phyloP scores from a whole-genome alignment of 495 filamentous ascomycete species.

The Trypethelium eluteriae region DNA sequence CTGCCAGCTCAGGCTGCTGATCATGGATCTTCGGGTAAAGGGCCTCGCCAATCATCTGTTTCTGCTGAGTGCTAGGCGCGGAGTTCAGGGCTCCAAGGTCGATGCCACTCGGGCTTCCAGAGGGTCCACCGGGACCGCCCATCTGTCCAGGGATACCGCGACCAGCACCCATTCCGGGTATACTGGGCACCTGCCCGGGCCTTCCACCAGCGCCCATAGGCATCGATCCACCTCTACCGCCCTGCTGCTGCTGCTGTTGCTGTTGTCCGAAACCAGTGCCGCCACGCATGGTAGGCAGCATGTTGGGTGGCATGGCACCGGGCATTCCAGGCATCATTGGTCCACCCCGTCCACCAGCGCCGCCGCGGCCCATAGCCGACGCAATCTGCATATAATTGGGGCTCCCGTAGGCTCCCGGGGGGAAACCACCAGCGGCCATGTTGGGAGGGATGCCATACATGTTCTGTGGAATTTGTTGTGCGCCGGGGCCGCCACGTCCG shows the following conservation, averaged over 20 bases:
- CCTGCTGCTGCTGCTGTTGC: conserved; percentile 48
- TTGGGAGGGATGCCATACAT: conserved; percentile 63
- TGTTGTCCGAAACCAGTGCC: conserved; percentile 29
- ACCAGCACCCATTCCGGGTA: neutral
- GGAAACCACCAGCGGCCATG: conserved; percentile 59
- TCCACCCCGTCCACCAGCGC: conserved; percentile 53
- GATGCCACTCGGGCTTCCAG: conserved; percentile 27
- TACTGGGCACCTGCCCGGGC: conserved; percentile 34
- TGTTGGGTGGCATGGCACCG: conserved; percentile 50
- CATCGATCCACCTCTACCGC: conserved; percentile 37
- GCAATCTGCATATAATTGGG: conserved; percentile 37
- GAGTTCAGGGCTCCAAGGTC: conserved; percentile 44
- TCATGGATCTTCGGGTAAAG: conserved; percentile 96
- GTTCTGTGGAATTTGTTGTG: conserved; percentile 71
- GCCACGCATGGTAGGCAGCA: conserved; percentile 62
- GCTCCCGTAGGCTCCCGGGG: conserved; percentile 27
- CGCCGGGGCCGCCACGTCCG: conserved; percentile 72
- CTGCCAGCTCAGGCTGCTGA: conserved; percentile 87
- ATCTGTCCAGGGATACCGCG: conserved; percentile 35
- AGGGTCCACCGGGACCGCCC: conserved; percentile 36
- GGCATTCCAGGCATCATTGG: conserved; percentile 61
- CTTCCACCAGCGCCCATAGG: conserved; percentile 27
- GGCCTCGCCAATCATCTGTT: conserved; percentile 95
- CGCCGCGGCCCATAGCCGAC: conserved; percentile 58
- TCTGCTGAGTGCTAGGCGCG: conserved; percentile 66